phyloP scores from a whole-genome alignment of 2,329 filamentous ascomycete genomes.

The Scedosporium apiospermum region DNA sequence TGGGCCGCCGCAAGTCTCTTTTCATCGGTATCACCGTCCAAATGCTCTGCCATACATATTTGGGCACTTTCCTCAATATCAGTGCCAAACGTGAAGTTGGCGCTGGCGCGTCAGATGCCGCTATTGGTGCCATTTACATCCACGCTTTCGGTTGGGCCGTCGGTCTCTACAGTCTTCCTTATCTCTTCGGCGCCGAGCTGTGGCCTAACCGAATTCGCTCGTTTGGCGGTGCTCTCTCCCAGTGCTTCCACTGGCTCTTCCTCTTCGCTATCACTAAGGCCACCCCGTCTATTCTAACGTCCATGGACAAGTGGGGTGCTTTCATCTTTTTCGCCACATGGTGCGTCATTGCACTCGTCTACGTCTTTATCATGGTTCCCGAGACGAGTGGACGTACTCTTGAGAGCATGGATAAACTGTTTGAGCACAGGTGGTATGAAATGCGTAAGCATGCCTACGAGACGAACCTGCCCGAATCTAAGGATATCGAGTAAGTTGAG shows the following conservation, averaged over 20 bases:
- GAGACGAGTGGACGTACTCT: conserved; percentile 13
- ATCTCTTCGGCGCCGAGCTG: conserved; percentile 32
- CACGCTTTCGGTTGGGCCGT: conserved; percentile 34
- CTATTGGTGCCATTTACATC: conserved; percentile 33
- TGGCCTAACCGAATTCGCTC: conserved; percentile 36
- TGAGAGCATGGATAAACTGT: too few species aligned
- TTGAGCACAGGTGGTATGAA: too few species aligned
- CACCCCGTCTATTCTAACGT: conserved; percentile 22
- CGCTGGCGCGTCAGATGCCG: conserved; percentile 21
- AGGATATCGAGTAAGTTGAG: too few species aligned
- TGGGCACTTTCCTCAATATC: too few species aligned
- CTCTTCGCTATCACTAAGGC: conserved; percentile 26
- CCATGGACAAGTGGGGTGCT: conserved; percentile 29
- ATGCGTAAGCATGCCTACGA: too few species aligned
- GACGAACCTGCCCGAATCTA: too few species aligned
- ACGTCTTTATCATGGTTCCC: conserved; percentile 28
- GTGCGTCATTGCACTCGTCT: conserved; percentile 25
- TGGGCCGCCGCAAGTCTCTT: conserved; percentile 28
- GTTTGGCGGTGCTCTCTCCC: conserved; percentile 28
- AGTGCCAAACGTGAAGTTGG: too few species aligned
- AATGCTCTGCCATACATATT: conserved; percentile 15
- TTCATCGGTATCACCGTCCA: conserved; percentile 26
- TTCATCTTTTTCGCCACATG: conserved; percentile 31
- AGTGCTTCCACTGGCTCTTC: conserved; percentile 33
- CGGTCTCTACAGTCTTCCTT: conserved; percentile 27